A percentile compares a stretch with the other conserved stretches of the same genome.
phyloP scores from a whole-genome alignment of 306 rosid species.

The Luffa acutangula region DNA sequence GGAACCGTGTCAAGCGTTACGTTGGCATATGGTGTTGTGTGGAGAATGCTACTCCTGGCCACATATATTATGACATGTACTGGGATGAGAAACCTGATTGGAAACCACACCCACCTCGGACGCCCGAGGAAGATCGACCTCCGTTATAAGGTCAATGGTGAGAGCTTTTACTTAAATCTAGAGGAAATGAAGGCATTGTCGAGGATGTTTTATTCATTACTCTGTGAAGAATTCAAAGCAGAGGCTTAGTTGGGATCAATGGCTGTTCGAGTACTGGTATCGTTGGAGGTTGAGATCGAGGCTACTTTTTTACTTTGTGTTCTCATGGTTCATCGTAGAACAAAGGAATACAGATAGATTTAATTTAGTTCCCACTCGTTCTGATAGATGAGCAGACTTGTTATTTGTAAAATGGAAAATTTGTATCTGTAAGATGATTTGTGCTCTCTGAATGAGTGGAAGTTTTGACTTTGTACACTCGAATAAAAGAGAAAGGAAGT shows the following conservation, averaged over 20 bases:
- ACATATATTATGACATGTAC: constrained; percentile 88
- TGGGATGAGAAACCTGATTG: constrained; percentile 97
- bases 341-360: neutral
- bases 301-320: constrained; percentile 1
- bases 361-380: constrained; percentile 1
- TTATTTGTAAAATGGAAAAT: neutral
- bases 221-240: neutral
- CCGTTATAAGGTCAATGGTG: constrained; percentile 36
- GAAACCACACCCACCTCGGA: constrained; percentile 82
- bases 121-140: constrained; percentile 75
- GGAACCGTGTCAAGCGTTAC: constrained; percentile 63
- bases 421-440: neutral
- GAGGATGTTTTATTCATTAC: neutral
- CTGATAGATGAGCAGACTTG: constrained; percentile 2
- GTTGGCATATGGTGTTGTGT: constrained; percentile 97
- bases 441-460: neutral
- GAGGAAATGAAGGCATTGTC: neutral
- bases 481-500: neutral
- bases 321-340: neutral
- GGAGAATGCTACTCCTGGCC: constrained; percentile 58
- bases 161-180: neutral
- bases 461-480: constrained; percentile 1
- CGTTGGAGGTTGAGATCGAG: neutral
- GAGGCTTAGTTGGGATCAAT: neutral
- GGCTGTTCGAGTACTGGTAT: neutral